Base-by-base conservation (phyloP, 257 asterid genomes). In the Fraxinus excelsior region DNA sequence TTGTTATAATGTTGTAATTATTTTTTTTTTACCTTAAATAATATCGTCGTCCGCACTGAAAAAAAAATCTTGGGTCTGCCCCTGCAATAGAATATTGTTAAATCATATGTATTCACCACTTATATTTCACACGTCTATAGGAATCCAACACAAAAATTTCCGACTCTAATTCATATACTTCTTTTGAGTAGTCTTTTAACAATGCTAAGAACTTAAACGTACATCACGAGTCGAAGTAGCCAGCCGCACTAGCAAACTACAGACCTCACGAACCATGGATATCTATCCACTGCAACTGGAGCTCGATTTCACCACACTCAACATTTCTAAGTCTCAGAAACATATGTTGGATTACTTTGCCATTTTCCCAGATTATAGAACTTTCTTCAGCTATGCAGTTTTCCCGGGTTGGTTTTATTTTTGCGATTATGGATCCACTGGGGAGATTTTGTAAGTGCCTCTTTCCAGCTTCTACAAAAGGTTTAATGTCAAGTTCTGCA, bases 361-460 rank as follows among this genome's bases (percentile, higher is more conserved):
- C 90, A 38, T 88, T 31, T 80, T 84, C 86, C 87, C 87, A 90
- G 11, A 72, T 29, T n/a, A 90, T 74, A 37, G 25, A n/a, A 84
- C 92, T 90, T 74, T 90, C 95, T 78, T 88, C 92, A 12, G 90
- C 80, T 7, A 90, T 49, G 70, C 91, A 88, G 60, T 90, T 90
- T 35, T 77, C 81, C 44, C 89, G 74, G 66, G 70, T 78, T 21
- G 95, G 89, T 78, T 85, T 82, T n/a, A 90, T 67, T 71, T 72
- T 86, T 1, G 80, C 74, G 66, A 90, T 84, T 62, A 84, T 29
- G 12, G 86, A 84, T 66, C 90, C 92, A 19, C 77, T 84, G 2
- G 84, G 84, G 67, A 82, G 62, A 78, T 84, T 78, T 37, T 80
- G 49, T n/a, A 70, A 70, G 35, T 37, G 51, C 86, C 69, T 80